Conservation (phyloP, 768 basidiomycete genomes). For the Tricholoma furcatifolium region DNA sequence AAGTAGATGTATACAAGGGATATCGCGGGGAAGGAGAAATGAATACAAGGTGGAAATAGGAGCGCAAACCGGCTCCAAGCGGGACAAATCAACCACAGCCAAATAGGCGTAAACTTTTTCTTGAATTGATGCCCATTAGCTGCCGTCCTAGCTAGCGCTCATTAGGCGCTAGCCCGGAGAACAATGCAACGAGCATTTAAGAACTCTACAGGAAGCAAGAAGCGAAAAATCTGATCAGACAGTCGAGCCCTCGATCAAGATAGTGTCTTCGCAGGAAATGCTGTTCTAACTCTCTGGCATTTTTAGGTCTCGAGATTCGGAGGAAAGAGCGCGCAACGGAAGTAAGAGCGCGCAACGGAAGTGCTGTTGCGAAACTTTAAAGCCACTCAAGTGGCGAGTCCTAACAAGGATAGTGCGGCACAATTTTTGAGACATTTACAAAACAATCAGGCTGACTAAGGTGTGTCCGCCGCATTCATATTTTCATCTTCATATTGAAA, state of each 20-base stretch:
- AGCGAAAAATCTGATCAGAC: no score
- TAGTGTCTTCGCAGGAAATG: no score
- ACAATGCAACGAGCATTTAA: neutral
- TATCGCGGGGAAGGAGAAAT: conserved; percentile 13
- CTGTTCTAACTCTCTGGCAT: no score
- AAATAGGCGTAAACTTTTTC: conserved; percentile 21
- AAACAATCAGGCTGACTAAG: neutral
- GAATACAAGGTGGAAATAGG: neutral
- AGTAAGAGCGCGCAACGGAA: no score
- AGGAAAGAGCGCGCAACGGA: no score
- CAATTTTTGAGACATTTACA: neutral
- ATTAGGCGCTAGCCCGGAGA: neutral
- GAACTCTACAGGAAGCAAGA: neutral
- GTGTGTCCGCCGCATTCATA: no score
- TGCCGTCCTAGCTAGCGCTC: neutral
- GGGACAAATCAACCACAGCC: conserved; percentile 24
- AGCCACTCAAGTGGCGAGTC: neutral
- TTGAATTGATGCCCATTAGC: neutral
- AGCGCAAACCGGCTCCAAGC: conserved; percentile 4
- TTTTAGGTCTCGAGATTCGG: no score
- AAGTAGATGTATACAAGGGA: no score
- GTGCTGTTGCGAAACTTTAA: no score
- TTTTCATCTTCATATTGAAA: no score
- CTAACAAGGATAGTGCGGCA: neutral
- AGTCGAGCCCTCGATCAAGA: no score